Evolutionary conservation across 208 protist species (phyloP), one percentile per base, ranked within the genome.

Genomic region (Acanthamoeba polyphaga): DNA sequence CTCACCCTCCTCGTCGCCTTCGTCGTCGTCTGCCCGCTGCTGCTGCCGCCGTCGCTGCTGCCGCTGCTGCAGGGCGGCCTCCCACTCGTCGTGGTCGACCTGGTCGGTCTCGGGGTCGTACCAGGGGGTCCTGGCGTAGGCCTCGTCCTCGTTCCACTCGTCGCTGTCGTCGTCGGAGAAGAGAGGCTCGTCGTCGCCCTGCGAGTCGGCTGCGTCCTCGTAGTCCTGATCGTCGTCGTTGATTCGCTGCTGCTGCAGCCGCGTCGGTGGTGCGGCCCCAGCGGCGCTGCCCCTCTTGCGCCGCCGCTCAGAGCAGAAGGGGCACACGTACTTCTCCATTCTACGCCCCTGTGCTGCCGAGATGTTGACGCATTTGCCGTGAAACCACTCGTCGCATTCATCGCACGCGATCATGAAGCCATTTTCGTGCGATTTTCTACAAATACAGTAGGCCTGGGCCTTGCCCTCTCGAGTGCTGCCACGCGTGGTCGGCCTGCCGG

Each of bases 351-450:
- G 94, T 29, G 92, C 95, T 49, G 95, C 95, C 0, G 95, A 95
- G 46, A 97, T 93, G 62, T 94, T 74, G 10, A 97, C 96, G 70
- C 96, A 97, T 17, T 43, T 85, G 34, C 95, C 95, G 80, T 97
- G 96, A 29, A 96, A 97, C 96, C 96, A 97, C 27, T 96, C 95
- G 55, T 97, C 95, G 51, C 96, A 97, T 19, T 94, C 70, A 58
- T 97, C 96, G 60, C 96, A 97, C 12, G 53, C 93, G 84, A 97
- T 97, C 96, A 97, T 97, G 91, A 90, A 90, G 55, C 58, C 58
- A 24, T 68, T 68, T 4, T 90, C 58, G 55, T 90, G 55, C 17
- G 55, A 60, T 66, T 90, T 90, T 43, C 82, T 60, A 68, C 82
- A 90, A 90, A 90, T 32, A 34, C 82, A 90, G 38, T 90, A 90